Evolutionary conservation across 495 filamentous ascomycete genomes (phyloP).

Genomic region (Aspergillus carlsbadensis): DNA sequence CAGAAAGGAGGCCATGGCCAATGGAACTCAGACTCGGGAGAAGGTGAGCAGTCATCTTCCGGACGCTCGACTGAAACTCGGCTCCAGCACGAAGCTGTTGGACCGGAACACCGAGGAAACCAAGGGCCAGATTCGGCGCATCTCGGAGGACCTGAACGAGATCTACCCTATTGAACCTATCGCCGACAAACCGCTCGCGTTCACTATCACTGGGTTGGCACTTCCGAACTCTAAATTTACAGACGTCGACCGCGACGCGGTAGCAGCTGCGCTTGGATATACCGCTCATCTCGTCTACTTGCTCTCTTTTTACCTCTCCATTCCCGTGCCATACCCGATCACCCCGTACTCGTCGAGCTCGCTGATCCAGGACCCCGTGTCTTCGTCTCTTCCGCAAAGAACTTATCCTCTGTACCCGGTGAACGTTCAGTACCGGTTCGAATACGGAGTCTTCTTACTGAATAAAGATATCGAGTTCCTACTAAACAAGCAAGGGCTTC

Average conservation of each 20-base stretch:
- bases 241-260: conserved; percentile 58
- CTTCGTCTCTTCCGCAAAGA: conserved; percentile 60
- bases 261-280: conserved; percentile 81
- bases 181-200: conserved; percentile 61
- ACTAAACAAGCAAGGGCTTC: conserved; percentile 68
- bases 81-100: conserved; percentile 51
- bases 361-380: conserved; percentile 78
- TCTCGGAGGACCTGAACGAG: conserved; percentile 74
- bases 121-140: conserved; percentile 77
- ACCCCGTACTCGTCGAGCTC: conserved; percentile 68
- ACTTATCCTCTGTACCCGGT: conserved; percentile 81
- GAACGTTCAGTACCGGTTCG: conserved; percentile 79
- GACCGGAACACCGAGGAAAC: conserved; percentile 58
- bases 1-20: conserved; percentile 63
- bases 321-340: conserved; percentile 80
- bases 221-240: conserved; percentile 79
- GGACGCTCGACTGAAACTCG: conserved; percentile 60
- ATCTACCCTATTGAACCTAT: conserved; percentile 80
- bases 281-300: conserved; percentile 74
- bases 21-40: conserved; percentile 58
- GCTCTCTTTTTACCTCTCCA: conserved; percentile 78
- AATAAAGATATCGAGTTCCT: conserved; percentile 93
- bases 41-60: conserved; percentile 45
- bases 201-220: conserved; percentile 70
- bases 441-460: conserved; percentile 90